Evolutionary conservation across 2,329 filamentous ascomycete species (phyloP).

Genomic region (Neonectria sp.): DNA sequence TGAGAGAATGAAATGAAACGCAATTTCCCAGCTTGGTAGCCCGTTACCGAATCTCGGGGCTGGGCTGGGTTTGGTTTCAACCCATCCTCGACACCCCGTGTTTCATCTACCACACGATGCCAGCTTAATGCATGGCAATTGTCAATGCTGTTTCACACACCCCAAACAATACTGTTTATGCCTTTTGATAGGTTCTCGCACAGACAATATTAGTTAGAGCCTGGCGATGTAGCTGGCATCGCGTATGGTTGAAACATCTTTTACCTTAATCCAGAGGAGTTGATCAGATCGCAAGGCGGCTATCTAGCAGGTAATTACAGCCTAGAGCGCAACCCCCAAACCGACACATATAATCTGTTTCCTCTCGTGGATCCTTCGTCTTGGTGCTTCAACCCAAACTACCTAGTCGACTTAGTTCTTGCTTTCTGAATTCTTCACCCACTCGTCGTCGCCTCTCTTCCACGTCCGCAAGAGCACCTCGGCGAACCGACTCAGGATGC

Average conservation of each 20-base stretch:
- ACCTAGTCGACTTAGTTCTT: not conserved
- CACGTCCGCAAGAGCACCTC: conserved; percentile 23
- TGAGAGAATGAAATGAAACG: not conserved
- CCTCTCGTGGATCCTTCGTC: too few relatives aligned
- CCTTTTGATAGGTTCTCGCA: not conserved
- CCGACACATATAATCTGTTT: too few relatives aligned
- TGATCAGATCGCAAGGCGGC: not conserved
- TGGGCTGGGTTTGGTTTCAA: not conserved
- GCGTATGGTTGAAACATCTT: not conserved
- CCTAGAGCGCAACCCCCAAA: too few relatives aligned
- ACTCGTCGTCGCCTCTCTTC: conserved; percentile 26
- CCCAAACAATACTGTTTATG: not conserved
- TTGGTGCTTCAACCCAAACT: too few relatives aligned
- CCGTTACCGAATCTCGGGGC: not conserved
- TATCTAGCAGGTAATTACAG: too few relatives aligned
- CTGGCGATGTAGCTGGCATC: not conserved
- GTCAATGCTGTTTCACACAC: conserved; percentile 6
- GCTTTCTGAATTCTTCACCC: not conserved
- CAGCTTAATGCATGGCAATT: not conserved
- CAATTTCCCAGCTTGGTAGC: not conserved
- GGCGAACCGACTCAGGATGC: conserved; percentile 29
- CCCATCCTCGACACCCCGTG: not conserved
- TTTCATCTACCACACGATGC: not conserved
- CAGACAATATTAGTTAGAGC: not conserved
- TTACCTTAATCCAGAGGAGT: not conserved